These are phyloP conservation scores for Solanum chilense DNA, from an alignment of 257 asterid species.

Conservation along the genomic window DNA sequence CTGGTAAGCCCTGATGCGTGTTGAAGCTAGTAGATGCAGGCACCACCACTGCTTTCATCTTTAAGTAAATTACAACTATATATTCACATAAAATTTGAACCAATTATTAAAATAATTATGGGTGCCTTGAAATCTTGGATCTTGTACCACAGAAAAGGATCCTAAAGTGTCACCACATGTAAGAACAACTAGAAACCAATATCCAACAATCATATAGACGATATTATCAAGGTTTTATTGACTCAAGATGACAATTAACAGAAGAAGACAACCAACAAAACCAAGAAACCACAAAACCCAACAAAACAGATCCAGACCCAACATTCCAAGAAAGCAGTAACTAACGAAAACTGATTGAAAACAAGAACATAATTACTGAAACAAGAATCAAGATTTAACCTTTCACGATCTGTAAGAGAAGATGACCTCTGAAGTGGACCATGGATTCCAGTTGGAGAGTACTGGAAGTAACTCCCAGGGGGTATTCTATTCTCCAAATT, in stretches of 20 bases:
- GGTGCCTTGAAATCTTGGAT: not conserved
- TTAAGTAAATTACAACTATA: not conserved
- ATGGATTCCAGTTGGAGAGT: conserved; percentile 44
- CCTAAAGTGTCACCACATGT: not conserved
- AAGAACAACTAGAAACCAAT: not conserved
- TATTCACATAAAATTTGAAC: not conserved
- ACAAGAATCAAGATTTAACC: conserved; percentile 18
- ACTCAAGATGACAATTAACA: not conserved
- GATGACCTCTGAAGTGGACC: conserved; percentile 49
- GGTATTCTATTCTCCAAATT: conserved; percentile 56
- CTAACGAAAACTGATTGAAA: not conserved
- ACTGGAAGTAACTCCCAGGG: conserved; percentile 59
- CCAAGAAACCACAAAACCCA: not conserved
- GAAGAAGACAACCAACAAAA: not conserved
- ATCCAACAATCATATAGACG: not conserved
- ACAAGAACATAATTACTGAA: not conserved
- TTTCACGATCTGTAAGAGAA: conserved; percentile 61
- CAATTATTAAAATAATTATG: not conserved
- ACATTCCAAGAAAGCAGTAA: not conserved
- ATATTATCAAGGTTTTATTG: not conserved
- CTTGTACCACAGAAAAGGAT: not conserved
- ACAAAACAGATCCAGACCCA: conserved; percentile 2
- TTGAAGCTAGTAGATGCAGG: not conserved
- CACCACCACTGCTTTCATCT: not conserved
- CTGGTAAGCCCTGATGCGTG: not conserved